Evolutionary conservation across 2,329 filamentous ascomycete species (phyloP).

Genomic region (Ceratocystis papillata): DNA sequence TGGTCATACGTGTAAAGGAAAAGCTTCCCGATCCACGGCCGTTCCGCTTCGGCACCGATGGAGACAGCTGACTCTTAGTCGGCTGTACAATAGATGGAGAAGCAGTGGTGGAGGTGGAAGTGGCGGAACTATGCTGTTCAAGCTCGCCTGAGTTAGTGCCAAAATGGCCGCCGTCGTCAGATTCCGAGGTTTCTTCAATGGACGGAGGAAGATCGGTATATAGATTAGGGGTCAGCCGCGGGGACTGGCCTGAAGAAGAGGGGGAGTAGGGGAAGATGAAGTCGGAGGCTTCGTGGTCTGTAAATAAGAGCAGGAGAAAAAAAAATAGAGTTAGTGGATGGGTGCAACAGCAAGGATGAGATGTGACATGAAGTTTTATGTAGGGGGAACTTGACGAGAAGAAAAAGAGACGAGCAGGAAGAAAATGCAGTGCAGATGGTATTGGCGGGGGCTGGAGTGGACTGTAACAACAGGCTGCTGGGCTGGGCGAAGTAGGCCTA

Average conservation of each 20-base stretch:
- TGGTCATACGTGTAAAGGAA: constrained; percentile 17
- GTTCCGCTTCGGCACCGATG: not conserved
- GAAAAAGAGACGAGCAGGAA: not conserved
- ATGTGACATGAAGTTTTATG: constrained; percentile 5
- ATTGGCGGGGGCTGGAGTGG: not conserved
- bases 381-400: not conserved
- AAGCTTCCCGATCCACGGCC: constrained; percentile 14
- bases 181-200: constrained; percentile 22
- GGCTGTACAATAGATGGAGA: constrained; percentile 6
- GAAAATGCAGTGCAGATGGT: not conserved
- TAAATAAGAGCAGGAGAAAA: constrained; percentile 15
- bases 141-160: constrained; percentile 20
- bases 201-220: constrained; percentile 17
- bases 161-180: constrained; percentile 10
- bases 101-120: constrained; percentile 17
- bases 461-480: not conserved
- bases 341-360: constrained; percentile 5
- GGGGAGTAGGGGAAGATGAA: constrained; percentile 15
- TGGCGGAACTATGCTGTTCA: constrained; percentile 20
- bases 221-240: not conserved
- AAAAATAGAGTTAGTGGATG: constrained; percentile 5
- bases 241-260: constrained; percentile 15
- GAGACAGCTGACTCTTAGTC: constrained; percentile 12
- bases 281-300: constrained; percentile 14
- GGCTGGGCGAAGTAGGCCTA: not conserved